phyloP scores from a whole-genome alignment of 371 early-diverging fungal genomes.

The Nematocida minor region DNA sequence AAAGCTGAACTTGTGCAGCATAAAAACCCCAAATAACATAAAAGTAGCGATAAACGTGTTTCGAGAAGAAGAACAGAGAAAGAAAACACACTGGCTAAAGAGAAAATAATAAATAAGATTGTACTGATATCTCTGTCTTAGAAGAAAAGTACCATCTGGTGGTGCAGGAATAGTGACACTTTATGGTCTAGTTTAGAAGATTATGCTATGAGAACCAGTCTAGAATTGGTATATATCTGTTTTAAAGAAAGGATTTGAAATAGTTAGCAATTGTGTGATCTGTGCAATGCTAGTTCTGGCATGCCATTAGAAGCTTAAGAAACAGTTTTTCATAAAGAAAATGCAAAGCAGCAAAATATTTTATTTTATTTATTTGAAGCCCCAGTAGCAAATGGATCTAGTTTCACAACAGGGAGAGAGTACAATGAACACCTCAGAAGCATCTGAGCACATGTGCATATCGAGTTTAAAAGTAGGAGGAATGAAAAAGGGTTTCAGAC shows the following conservation, averaged over 20 bases:
- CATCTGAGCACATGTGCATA: conserved; percentile 29
- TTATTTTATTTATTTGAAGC: conserved; percentile 14
- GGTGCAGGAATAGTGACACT: too few species aligned
- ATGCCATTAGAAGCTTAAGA: too few species aligned
- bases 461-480: conserved; percentile 43
- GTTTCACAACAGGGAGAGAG: conserved; percentile 32
- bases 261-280: too few species aligned
- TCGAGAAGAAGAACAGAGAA: conserved; percentile 31
- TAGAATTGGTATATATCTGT: too few species aligned
- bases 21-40: conserved; percentile 24
- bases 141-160: too few species aligned
- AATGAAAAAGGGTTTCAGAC: conserved; percentile 34
- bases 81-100: not conserved
- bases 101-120: not conserved
- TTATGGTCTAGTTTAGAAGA: too few species aligned
- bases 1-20: not conserved
- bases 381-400: conserved; percentile 30
- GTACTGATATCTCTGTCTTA: not conserved
- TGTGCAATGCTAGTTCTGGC: too few species aligned
- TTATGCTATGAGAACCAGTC: too few species aligned
- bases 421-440: not conserved
- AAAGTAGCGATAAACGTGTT: not conserved
- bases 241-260: too few species aligned
- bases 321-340: not conserved
- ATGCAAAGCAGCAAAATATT: too few species aligned